A percentile compares a stretch with the other conserved stretches of the same genome.
phyloP scores from a whole-genome alignment of 345 rosid genomes.

The Lumnitzera littorea region DNA sequence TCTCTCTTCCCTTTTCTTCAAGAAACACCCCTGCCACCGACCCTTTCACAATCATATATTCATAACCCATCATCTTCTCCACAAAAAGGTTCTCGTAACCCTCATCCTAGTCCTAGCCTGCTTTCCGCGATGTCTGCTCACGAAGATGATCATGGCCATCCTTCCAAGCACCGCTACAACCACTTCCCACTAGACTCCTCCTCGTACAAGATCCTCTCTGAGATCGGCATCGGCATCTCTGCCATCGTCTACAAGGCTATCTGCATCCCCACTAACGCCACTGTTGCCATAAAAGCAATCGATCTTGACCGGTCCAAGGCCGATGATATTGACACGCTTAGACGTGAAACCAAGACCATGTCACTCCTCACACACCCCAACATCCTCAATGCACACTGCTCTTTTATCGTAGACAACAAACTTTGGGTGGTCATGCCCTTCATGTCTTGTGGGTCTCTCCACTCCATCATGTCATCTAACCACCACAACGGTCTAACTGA shows the following conservation, averaged over 20 bases:
- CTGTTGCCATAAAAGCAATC: slow-evolving; percentile 80
- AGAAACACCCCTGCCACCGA: background rate
- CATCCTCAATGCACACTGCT: slow-evolving; percentile 71
- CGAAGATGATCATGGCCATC: slow-evolving; percentile 3
- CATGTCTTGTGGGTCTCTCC: slow-evolving; percentile 84
- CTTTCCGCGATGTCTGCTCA: background rate
- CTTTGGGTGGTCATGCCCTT: slow-evolving; percentile 98
- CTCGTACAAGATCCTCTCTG: slow-evolving; percentile 50
- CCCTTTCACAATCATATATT: slow-evolving; percentile 1
- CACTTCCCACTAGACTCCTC: slow-evolving; percentile 58
- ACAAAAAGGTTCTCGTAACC: background rate
- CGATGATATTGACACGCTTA: slow-evolving; percentile 47
- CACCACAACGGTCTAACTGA: slow-evolving; percentile 66
- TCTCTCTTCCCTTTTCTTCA: background rate
- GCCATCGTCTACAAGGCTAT: slow-evolving; percentile 71
- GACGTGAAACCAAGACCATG: slow-evolving; percentile 74
- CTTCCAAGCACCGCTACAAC: slow-evolving; percentile 17
- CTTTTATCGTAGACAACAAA: slow-evolving; percentile 62
- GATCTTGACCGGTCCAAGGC: slow-evolving; percentile 63
- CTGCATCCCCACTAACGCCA: slow-evolving; percentile 44
- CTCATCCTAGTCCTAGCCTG: background rate
- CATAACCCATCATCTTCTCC: background rate
- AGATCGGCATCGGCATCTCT: slow-evolving; percentile 74
- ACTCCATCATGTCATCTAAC: slow-evolving; percentile 59
- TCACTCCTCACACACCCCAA: slow-evolving; percentile 77